These are phyloP conservation scores for Coemansia erecta DNA, from an alignment of 192 early-diverging fungal species.

Conservation along the genomic window DNA sequence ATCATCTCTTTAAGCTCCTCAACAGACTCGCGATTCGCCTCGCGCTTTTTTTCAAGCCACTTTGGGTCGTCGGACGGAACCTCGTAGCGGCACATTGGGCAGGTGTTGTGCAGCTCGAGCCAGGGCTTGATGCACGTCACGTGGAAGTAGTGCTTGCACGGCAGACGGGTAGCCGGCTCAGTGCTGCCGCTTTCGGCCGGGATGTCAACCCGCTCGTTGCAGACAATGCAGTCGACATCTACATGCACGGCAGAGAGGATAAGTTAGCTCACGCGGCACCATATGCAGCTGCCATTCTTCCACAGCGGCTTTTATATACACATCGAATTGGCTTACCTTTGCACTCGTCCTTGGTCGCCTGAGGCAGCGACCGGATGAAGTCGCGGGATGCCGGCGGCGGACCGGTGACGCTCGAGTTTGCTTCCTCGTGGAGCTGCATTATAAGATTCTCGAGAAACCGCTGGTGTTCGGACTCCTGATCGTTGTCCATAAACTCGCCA, in stretches of 20 bases:
- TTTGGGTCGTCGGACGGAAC: slow-evolving; percentile 49
- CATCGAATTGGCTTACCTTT: slow-evolving; percentile 12
- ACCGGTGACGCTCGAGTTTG: slow-evolving; percentile 28
- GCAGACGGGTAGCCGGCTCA: slow-evolving; percentile 27
- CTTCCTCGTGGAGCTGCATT: slow-evolving; percentile 45
- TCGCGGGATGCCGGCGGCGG: slow-evolving; percentile 50
- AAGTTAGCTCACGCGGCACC: too few relatives aligned
- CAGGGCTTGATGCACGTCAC: slow-evolving; percentile 41
- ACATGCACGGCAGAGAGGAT: not conserved
- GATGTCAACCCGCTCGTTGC: slow-evolving; percentile 25
- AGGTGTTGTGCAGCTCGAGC: slow-evolving; percentile 55
- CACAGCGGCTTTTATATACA: not conserved
- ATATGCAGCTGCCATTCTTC: too few relatives aligned
- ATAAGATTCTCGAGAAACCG: slow-evolving; percentile 42
- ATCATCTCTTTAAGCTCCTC: slow-evolving; percentile 39
- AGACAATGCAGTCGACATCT: slow-evolving; percentile 30
- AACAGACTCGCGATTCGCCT: slow-evolving; percentile 19
- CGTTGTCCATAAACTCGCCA: slow-evolving; percentile 39
- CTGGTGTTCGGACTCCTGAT: slow-evolving; percentile 30
- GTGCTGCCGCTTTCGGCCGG: not conserved
- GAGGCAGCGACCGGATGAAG: slow-evolving; percentile 38
- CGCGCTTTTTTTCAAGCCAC: slow-evolving; percentile 48
- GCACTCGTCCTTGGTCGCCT: slow-evolving; percentile 10
- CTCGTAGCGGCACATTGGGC: slow-evolving; percentile 48
- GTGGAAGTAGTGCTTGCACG: slow-evolving; percentile 44